phyloP scores from a whole-genome alignment of 352 stramenopile genomes.

The Phytophthora hybrid region DNA sequence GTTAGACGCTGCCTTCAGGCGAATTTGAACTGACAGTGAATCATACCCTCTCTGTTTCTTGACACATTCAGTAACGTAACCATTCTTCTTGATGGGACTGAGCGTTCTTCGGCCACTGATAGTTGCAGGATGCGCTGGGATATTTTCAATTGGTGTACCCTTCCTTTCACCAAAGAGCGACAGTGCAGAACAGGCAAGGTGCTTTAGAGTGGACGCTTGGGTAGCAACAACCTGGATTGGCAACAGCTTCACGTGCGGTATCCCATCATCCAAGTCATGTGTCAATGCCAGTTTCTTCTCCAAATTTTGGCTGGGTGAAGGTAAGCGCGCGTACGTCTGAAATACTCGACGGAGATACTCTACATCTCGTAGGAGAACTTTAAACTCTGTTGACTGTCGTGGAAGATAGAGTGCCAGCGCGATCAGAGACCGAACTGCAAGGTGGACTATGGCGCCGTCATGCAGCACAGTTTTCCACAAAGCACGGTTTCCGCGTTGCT shows the following conservation, averaged over 20 bases:
- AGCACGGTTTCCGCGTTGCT: slow-evolving; percentile 11
- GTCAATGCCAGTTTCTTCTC: slow-evolving; percentile 6
- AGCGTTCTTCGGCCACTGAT: neutral
- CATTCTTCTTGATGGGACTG: slow-evolving; percentile 17
- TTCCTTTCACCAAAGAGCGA: slow-evolving; percentile 18
- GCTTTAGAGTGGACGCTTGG: slow-evolving; percentile 16
- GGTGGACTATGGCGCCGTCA: slow-evolving; percentile 35
- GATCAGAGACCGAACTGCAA: slow-evolving; percentile 48
- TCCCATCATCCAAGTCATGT: neutral
- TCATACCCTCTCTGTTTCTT: neutral
- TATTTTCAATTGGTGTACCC: neutral
- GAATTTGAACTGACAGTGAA: slow-evolving; percentile 12
- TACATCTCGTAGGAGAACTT: slow-evolving; percentile 26
- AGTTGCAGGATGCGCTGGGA: neutral
- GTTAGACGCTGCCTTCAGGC: slow-evolving; percentile 16
- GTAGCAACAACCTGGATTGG: slow-evolving; percentile 27
- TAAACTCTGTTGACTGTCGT: slow-evolving; percentile 43
- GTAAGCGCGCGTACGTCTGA: neutral
- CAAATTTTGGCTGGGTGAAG: neutral
- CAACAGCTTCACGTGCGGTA: neutral
- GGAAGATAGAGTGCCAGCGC: slow-evolving; percentile 46
- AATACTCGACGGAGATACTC: slow-evolving; percentile 6
- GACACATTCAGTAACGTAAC: neutral
- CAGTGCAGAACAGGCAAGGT: slow-evolving; percentile 11
- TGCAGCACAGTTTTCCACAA: slow-evolving; percentile 30